Evolutionary conservation across 345 rosid species (phyloP).

Genomic region (Dovyalis caffra): DNA sequence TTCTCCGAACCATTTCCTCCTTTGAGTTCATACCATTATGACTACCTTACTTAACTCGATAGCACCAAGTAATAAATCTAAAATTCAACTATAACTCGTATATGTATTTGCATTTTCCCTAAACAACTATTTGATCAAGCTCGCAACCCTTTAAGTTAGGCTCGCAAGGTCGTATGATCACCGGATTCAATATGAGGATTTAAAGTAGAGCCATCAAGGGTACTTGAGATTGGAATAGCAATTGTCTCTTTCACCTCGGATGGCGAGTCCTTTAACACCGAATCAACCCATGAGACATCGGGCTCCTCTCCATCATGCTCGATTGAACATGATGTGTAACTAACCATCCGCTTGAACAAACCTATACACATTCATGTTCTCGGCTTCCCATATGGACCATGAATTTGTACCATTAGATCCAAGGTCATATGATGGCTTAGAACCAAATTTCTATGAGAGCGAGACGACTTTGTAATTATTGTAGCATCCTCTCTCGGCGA

Average conservation of each 20-base stretch:
- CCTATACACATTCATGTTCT: slow-evolving; percentile 22
- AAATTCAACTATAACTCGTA: not conserved
- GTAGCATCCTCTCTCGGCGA: slow-evolving; percentile 49
- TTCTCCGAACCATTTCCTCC: not conserved
- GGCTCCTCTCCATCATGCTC: slow-evolving; percentile 64
- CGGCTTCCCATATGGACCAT: slow-evolving; percentile 49
- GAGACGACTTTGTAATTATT: slow-evolving; percentile 57
- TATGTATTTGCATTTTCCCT: slow-evolving; percentile 14
- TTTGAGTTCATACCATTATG: not conserved
- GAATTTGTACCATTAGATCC: slow-evolving; percentile 39
- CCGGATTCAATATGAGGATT: slow-evolving; percentile 19
- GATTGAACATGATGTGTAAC: slow-evolving; percentile 53
- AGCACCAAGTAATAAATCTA: slow-evolving; percentile 8
- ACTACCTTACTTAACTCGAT: not conserved
- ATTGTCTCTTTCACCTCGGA: slow-evolving; percentile 52
- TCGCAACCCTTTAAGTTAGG: slow-evolving; percentile 36
- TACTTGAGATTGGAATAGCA: not conserved
- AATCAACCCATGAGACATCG: slow-evolving; percentile 87
- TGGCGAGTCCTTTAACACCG: slow-evolving; percentile 77
- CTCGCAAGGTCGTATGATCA: slow-evolving; percentile 19
- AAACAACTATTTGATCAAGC: slow-evolving; percentile 31
- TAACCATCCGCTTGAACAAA: slow-evolving; percentile 48
- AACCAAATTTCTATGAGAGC: slow-evolving; percentile 62
- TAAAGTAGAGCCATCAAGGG: slow-evolving; percentile 16
- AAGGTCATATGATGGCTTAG: slow-evolving; percentile 39